Conservation (phyloP, 1,139 yeast species). For the Suhomyces maxii region DNA sequence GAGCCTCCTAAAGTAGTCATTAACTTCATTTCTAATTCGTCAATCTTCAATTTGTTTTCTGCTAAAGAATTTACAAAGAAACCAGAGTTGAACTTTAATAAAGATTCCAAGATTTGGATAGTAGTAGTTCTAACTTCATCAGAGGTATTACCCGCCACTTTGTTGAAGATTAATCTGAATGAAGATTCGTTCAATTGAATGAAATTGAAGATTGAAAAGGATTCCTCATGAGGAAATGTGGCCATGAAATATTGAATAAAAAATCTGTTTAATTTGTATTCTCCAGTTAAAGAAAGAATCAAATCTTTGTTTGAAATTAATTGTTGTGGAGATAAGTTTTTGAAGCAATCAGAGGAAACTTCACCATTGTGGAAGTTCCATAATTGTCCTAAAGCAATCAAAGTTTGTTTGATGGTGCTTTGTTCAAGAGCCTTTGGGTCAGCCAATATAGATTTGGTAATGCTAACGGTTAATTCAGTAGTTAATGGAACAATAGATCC, state of each 20-base stretch:
- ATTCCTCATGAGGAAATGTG: conserved; percentile 17
- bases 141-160: conserved; percentile 21
- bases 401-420: conserved; percentile 29
- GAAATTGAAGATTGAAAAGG: conserved; percentile 23
- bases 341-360: conserved; percentile 19
- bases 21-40: conserved; percentile 65
- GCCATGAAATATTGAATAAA: conserved; percentile 30
- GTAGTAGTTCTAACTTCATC: conserved; percentile 30
- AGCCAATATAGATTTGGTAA: conserved; percentile 64
- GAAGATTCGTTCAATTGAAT: conserved; percentile 23
- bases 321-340: conserved; percentile 15
- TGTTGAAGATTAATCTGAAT: conserved; percentile 24
- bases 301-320: conserved; percentile 18
- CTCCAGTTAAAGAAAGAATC: conserved; percentile 21
- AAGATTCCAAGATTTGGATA: conserved; percentile 45
- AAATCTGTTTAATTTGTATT: conserved; percentile 35
- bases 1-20: conserved; percentile 53
- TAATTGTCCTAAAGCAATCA: conserved; percentile 44
- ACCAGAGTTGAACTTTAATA: conserved; percentile 39
- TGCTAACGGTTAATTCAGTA: conserved; percentile 61
- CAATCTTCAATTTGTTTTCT: conserved; percentile 40
- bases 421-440: conserved; percentile 23
- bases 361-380: conserved; percentile 36
- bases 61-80: conserved; percentile 44
- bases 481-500: conserved; percentile 71